A percentile compares a stretch with the other conserved stretches of the same genome.
Evolutionary conservation across 2,329 filamentous ascomycete genomes (phyloP).

Genomic region (Cytospora mali): DNA sequence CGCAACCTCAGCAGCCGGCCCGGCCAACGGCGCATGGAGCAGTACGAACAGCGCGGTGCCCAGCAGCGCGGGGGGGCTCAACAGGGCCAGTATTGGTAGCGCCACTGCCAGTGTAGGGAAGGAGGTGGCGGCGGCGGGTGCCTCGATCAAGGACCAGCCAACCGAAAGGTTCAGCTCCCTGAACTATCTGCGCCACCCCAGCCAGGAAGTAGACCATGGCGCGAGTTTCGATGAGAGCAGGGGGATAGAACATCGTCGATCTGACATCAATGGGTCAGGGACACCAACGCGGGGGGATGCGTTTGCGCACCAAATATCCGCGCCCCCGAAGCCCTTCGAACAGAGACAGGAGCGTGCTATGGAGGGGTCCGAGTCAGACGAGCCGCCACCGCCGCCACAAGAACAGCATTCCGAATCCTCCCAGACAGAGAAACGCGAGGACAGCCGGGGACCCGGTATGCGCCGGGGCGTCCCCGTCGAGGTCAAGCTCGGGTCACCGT

Average conservation of each 20-base stretch:
- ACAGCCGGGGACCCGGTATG: not conserved
- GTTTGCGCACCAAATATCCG: not conserved
- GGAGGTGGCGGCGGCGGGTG: slow-evolving; percentile 36
- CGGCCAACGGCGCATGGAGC: slow-evolving; percentile 15
- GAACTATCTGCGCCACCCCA: not conserved
- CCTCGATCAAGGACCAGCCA: slow-evolving; percentile 32
- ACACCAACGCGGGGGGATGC: not conserved
- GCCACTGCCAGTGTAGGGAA: slow-evolving; percentile 28
- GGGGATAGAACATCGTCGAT: not conserved
- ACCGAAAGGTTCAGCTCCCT: not conserved
- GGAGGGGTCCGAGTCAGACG: slow-evolving; percentile 8
- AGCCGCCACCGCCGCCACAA: not conserved
- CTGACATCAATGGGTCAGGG: not conserved
- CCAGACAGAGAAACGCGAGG: slow-evolving; percentile 7
- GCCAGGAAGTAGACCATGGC: not conserved
- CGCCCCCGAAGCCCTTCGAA: not conserved
- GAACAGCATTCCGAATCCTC: not conserved
- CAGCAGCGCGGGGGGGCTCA: not conserved
- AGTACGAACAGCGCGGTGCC: slow-evolving; percentile 13
- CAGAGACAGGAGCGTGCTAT: not conserved
- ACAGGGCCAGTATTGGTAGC: not conserved
- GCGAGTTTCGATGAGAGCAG: slow-evolving; percentile 6
- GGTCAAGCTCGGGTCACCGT: slow-evolving; percentile 27
- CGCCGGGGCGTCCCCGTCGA: slow-evolving; percentile 13
- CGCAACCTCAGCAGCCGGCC: slow-evolving; percentile 29